Evolutionary conservation across 352 stramenopile genomes (phyloP).

Genomic region (Aphanomyces cochlioides): DNA sequence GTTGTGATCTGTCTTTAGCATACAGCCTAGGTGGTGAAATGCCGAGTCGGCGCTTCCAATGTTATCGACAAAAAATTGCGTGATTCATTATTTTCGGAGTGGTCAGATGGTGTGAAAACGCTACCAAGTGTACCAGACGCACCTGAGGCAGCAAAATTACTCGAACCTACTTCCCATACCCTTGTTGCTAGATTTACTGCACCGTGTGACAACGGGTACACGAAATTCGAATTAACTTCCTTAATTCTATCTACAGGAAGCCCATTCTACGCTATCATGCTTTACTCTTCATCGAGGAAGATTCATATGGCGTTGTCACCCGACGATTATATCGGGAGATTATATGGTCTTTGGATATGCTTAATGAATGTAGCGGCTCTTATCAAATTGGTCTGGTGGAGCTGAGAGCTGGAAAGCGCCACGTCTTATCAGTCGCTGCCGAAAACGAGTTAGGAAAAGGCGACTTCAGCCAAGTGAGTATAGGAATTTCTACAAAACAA

Average conservation of each 20-base stretch:
- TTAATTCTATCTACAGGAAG: neutral
- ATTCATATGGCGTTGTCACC: slow-evolving; percentile 53
- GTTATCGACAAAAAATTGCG: slow-evolving; percentile 55
- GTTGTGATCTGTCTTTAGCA: neutral
- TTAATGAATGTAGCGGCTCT: neutral
- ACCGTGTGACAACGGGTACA: slow-evolving; percentile 51
- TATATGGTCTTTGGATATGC: neutral
- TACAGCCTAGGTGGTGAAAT: slow-evolving; percentile 29
- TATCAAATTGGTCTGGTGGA: slow-evolving; percentile 35
- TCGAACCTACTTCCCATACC: slow-evolving; percentile 40
- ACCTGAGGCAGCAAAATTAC: slow-evolving; percentile 34
- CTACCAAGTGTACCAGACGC: slow-evolving; percentile 51
- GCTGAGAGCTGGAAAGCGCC: slow-evolving; percentile 45
- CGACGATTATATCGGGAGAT: slow-evolving; percentile 45
- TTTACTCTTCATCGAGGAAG: slow-evolving; percentile 48
- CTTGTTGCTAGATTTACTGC: slow-evolving; percentile 40
- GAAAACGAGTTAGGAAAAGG: slow-evolving; percentile 49
- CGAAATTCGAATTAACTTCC: neutral
- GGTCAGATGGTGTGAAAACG: slow-evolving; percentile 39
- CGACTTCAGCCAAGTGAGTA: slow-evolving; percentile 39
- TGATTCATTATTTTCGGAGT: slow-evolving; percentile 44
- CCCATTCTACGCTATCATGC: slow-evolving; percentile 48
- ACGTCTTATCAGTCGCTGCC: slow-evolving; percentile 45
- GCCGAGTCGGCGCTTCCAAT: slow-evolving; percentile 59
- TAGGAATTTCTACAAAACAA: slow-evolving; percentile 41